Percentiles rank a stretch among this genome's conserved stretches.
Conservation (phyloP, 2,329 filamentous ascomycete species). For the Emericellopsis atlantica region DNA sequence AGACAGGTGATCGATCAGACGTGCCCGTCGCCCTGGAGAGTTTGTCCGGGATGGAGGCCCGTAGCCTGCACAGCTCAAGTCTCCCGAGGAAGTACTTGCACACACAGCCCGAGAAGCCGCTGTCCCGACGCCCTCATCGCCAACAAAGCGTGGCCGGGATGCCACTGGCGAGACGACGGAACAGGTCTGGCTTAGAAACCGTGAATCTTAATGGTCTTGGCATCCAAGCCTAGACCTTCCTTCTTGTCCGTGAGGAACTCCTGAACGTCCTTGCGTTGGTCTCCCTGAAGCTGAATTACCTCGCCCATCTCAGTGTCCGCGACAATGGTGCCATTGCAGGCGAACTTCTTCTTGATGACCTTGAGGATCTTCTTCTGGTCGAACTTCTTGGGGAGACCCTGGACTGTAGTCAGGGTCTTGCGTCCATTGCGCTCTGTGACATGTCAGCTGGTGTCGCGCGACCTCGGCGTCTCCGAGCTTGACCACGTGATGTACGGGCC, state of each 20-base stretch:
- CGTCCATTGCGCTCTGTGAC: constrained; percentile 95
- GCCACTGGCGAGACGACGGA: constrained; percentile 23
- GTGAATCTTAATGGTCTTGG: constrained; percentile 90
- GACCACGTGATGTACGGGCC: not conserved
- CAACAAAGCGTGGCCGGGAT: constrained; percentile 14
- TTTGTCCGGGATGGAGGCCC: not conserved
- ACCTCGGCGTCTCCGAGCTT: not conserved
- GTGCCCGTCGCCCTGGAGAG: constrained; percentile 8
- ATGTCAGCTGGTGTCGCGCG: constrained; percentile 23
- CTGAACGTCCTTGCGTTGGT: constrained; percentile 97
- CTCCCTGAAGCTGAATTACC: constrained; percentile 98
- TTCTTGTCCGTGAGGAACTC: constrained; percentile 96
- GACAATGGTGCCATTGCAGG: constrained; percentile 99
- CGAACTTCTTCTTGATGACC: constrained; percentile 99
- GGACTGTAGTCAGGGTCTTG: constrained; percentile 99
- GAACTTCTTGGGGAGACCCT: constrained; percentile 97
- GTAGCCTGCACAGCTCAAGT: not conserved
- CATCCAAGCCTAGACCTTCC: constrained; percentile 84
- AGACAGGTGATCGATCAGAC: no score
- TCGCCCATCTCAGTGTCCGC: constrained; percentile 93
- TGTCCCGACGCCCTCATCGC: constrained; percentile 12
- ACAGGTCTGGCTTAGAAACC: constrained; percentile 32
- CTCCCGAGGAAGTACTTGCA: no score
- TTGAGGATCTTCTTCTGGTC: constrained; percentile 99
- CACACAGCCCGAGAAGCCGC: no score